Evolutionary conservation across 768 basidiomycete genomes (phyloP).

Genomic region (Holtermanniella nyarrowii): DNA sequence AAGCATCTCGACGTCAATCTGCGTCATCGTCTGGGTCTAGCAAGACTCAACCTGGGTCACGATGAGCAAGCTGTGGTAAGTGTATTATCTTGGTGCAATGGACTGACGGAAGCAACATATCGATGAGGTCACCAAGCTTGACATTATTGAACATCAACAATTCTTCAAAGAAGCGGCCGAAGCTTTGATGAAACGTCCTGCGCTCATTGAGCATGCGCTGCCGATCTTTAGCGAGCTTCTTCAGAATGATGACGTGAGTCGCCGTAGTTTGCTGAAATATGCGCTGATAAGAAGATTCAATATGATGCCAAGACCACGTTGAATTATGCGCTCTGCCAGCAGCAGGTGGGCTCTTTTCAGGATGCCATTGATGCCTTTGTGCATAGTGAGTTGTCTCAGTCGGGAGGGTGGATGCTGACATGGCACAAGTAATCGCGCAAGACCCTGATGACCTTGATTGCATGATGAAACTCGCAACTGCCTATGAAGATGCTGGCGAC

Average conservation of each 20-base stretch:
- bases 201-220: conserved; percentile 64
- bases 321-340: conserved; percentile 73
- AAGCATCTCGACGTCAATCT: conserved; percentile 61
- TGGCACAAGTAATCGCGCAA: conserved; percentile 53
- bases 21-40: conserved; percentile 70
- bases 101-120: conserved; percentile 57
- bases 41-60: conserved; percentile 69
- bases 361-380: conserved; percentile 76
- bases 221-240: conserved; percentile 72
- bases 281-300: conserved; percentile 51
- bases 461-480: conserved; percentile 80
- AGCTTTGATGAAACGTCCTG: conserved; percentile 65
- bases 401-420: background rate
- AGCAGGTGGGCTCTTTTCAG: conserved; percentile 60
- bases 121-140: conserved; percentile 57
- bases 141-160: conserved; percentile 63
- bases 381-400: conserved; percentile 49
- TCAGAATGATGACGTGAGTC: conserved; percentile 57
- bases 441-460: conserved; percentile 70
- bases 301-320: too few species aligned
- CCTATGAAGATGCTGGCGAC: conserved; percentile 74
- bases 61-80: conserved; percentile 69
- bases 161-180: conserved; percentile 77
- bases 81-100: conserved; percentile 1
- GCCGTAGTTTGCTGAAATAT: background rate